These are phyloP conservation scores for Didymella arachidicola DNA, from an alignment of 2,329 filamentous ascomycete genomes.

Conservation along the genomic window DNA sequence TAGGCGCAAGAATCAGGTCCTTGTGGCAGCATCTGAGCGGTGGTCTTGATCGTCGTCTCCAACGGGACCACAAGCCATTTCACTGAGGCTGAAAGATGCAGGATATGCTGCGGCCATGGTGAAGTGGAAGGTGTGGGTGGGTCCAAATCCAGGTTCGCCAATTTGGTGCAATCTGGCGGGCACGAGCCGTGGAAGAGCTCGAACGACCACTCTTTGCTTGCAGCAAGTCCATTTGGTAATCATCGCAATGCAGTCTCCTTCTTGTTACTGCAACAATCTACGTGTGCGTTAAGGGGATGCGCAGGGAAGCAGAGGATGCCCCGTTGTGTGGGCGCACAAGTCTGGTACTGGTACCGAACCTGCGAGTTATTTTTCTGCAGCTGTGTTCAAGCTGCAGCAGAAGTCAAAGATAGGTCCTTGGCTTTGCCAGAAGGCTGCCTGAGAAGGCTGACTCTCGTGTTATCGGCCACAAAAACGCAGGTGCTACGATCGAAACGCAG, in stretches of 20 bases:
- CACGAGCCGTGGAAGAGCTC: not conserved
- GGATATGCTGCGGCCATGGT: not conserved
- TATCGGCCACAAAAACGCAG: not conserved
- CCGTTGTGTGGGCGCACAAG: slow-evolving; percentile 1
- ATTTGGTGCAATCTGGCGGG: not conserved
- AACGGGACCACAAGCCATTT: not conserved
- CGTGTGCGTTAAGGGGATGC: not conserved
- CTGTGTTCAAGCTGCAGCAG: not conserved
- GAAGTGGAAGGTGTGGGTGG: slow-evolving; percentile 5
- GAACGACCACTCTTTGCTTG: not conserved
- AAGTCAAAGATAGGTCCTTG: slow-evolving; percentile 6
- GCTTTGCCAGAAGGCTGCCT: slow-evolving; percentile 4
- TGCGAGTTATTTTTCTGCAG: not conserved
- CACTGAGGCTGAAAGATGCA: not conserved
- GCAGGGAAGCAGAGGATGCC: not conserved
- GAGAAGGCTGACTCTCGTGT: not conserved
- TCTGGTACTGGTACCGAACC: not conserved
- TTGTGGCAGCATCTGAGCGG: not conserved
- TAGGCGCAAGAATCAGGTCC: not conserved
- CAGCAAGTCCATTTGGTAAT: not conserved
- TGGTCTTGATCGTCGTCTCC: too few species aligned
- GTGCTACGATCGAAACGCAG: not conserved
- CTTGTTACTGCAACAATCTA: not conserved
- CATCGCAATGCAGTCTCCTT: not conserved
- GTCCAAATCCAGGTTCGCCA: slow-evolving; percentile 5